Evolutionary conservation across 2,329 filamentous ascomycete species (phyloP), one percentile per base, ranked within the genome.

Genomic region (Parastagonospora nodorum): DNA sequence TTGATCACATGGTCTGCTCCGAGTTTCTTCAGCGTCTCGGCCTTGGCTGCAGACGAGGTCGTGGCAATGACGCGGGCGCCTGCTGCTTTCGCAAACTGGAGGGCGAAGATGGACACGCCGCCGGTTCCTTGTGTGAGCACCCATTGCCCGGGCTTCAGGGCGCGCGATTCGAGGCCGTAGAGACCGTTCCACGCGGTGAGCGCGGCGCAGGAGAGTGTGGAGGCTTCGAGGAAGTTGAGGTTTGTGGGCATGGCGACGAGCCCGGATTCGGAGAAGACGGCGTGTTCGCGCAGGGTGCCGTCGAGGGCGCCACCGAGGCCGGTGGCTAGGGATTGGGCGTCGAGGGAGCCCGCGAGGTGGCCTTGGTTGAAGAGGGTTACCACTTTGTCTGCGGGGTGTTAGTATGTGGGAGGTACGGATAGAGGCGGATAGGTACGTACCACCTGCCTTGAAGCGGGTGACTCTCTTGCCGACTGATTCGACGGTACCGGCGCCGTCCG

Each of bases 91-190:
- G 78, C 78, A 51, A 81, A 80, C 54, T 76, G 86, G n/a, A 88
- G 69, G 3, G 81, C 86, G 51, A 88, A 88, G 52, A 88, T 78
- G 55, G 80, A 83, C 7, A 89, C 87, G 50, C 87, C 87, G 15
- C 87, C 87, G 0, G 86, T 89, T n/a, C 87, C 87, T 71, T 89
- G 85, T 1, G 85, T 85, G 30, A 90, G 77, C 2, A 90, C 85
- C 45, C 68, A 76, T 12, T 75, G 66, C 5, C 74, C 73, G 8
- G 68, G 66, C 55, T 74, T 74, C 28, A 74, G 48, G 5, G 63
- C 62, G 49, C 66, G 67, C 37, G 71, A 69, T 57, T 75, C 66
- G 4, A 82, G 60, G 9, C 81, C 81, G 55, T 80, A 82, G 6
- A 83, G 69, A 0, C 76, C 78, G 60, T 83, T 82, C 80, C 80